These are phyloP conservation scores for Lentinula detonsa DNA, from an alignment of 768 basidiomycete genomes.

Conservation along the genomic window DNA sequence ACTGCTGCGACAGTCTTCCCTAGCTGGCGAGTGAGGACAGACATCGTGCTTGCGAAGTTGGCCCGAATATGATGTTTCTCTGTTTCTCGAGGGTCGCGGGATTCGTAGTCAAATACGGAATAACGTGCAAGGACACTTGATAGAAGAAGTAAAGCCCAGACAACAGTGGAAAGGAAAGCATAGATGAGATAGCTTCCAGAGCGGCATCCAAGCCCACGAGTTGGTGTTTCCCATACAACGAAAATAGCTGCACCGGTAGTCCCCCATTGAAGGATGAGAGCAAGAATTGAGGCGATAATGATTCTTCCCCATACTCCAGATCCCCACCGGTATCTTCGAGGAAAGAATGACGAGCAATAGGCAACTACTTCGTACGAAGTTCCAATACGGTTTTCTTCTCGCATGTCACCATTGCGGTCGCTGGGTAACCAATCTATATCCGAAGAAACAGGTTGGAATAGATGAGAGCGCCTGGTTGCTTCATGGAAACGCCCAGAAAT, in stretches of 20 bases:
- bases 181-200: slow-evolving; percentile 24
- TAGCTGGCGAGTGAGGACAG: slow-evolving; percentile 21
- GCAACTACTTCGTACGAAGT: slow-evolving; percentile 11
- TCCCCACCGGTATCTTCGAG: slow-evolving; percentile 13
- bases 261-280: slow-evolving; percentile 25
- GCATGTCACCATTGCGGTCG: background rate
- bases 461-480: slow-evolving; percentile 9
- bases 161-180: slow-evolving; percentile 18
- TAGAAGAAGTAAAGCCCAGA: slow-evolving; percentile 22
- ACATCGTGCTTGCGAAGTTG: slow-evolving; percentile 11
- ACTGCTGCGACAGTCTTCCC: slow-evolving; percentile 22
- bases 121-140: slow-evolving; percentile 17
- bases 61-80: background rate
- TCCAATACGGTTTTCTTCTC: slow-evolving; percentile 13
- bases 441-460: slow-evolving; percentile 7
- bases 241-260: slow-evolving; percentile 22
- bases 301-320: slow-evolving; percentile 18
- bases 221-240: slow-evolving; percentile 23
- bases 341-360: slow-evolving; percentile 13
- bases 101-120: background rate
- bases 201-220: slow-evolving; percentile 27
- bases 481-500: slow-evolving; percentile 6
- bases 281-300: slow-evolving; percentile 21
- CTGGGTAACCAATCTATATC: slow-evolving; percentile 2
- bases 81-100: background rate